phyloP scores from a whole-genome alignment of 192 early-diverging fungal genomes.

The Physocladia obscura region DNA sequence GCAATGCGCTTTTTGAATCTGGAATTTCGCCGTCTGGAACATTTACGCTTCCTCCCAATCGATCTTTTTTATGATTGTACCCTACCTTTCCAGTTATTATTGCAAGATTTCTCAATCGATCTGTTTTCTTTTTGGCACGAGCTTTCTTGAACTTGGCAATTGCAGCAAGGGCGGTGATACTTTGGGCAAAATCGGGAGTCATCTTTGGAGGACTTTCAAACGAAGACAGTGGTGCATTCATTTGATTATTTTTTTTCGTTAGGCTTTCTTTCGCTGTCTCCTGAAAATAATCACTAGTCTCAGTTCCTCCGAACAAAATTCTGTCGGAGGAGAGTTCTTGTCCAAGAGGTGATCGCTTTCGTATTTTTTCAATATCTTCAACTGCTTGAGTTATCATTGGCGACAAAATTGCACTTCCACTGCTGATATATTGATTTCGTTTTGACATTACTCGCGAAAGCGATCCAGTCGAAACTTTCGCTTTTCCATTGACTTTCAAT shows the following conservation, averaged over 20 bases:
- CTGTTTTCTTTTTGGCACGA: conserved; percentile 2
- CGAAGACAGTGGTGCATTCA: background rate
- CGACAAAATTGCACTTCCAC: background rate
- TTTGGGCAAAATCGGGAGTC: conserved; percentile 1
- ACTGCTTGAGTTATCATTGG: conserved; percentile 25
- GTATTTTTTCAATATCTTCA: conserved; percentile 17
- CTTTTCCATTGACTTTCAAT: no score
- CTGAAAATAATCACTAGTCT: background rate
- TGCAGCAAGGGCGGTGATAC: conserved; percentile 19
- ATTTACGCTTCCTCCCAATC: background rate
- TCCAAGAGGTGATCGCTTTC: conserved; percentile 1
- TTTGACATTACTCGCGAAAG: conserved; percentile 1
- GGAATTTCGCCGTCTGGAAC: background rate
- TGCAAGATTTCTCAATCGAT: background rate
- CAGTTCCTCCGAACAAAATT: background rate
- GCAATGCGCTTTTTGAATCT: conserved; percentile 2
- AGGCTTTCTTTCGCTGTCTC: background rate
- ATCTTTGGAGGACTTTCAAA: conserved; percentile 15
- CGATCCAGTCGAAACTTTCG: no score
- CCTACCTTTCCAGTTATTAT: background rate
- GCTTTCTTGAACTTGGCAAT: conserved; percentile 10
- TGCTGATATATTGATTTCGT: conserved; percentile 14
- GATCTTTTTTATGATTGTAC: background rate
- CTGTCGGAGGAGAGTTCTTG: background rate
- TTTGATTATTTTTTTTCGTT: background rate